Evolutionary conservation across 139 green algal species (phyloP).

Genomic region (Zygnema circumcarinatum): DNA sequence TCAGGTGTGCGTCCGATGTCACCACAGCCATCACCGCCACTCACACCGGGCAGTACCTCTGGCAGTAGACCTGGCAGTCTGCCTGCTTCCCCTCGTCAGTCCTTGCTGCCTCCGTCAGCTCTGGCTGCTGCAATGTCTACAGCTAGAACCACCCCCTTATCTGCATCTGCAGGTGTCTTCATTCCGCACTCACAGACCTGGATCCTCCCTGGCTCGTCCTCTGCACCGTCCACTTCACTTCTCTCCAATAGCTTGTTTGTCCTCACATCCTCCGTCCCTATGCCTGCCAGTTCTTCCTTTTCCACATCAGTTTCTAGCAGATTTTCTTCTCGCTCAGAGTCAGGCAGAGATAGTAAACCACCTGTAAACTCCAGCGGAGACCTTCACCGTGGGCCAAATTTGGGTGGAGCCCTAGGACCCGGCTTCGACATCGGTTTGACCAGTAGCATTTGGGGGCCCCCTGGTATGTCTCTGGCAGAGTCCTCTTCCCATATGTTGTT

Average conservation of each 20-base stretch:
- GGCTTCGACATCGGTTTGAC: neutral
- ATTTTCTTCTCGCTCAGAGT: neutral
- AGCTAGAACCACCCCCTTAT: neutral
- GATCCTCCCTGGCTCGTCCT: neutral
- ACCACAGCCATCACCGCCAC: neutral
- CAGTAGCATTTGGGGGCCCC: neutral
- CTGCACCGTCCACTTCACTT: neutral
- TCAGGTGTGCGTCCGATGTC: neutral
- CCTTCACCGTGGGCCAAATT: neutral
- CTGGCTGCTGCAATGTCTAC: too few relatives aligned
- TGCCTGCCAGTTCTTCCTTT: neutral
- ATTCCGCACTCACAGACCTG: conserved; percentile 1
- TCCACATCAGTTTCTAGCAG: neutral
- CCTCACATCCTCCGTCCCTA: neutral
- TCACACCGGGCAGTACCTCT: neutral
- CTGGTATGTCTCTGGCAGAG: neutral
- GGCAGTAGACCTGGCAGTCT: neutral
- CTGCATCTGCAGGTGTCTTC: conserved; percentile 13
- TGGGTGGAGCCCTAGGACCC: neutral
- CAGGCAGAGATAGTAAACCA: neutral
- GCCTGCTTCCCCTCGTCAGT: neutral
- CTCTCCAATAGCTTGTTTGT: neutral
- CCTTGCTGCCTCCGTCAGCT: neutral
- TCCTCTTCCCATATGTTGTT: neutral
- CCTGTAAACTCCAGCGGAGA: too few relatives aligned